These are phyloP conservation scores for Solanum neorickii DNA, from an alignment of 257 asterid species.

Conservation along the genomic window DNA sequence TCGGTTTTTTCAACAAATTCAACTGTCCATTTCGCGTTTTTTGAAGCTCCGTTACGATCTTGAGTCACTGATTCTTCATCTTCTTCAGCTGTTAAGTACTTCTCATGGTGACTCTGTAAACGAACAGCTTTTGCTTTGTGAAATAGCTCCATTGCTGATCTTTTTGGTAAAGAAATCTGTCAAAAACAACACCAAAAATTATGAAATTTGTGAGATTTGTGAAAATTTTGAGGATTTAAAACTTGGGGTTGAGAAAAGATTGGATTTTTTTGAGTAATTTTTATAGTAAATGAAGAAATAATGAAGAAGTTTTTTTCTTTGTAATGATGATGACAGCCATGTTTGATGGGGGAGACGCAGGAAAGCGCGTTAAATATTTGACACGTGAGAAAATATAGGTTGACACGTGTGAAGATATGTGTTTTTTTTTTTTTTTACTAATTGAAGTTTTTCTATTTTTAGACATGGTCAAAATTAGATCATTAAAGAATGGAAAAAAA, in stretches of 20 bases:
- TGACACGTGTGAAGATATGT: neutral
- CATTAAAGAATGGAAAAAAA: neutral
- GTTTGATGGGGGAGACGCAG: neutral
- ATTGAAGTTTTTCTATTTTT: neutral
- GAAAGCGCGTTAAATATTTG: neutral
- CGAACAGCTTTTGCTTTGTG: constrained; percentile 28
- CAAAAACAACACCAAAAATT: too few relatives aligned
- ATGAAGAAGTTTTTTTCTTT: neutral
- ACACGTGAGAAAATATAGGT: neutral
- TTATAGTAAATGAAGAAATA: neutral
- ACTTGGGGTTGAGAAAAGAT: neutral
- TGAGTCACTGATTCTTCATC: constrained; percentile 31
- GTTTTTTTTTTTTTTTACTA: too few relatives aligned
- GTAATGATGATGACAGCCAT: neutral
- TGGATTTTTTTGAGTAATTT: neutral
- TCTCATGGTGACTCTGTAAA: constrained; percentile 14
- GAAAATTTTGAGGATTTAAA: neutral
- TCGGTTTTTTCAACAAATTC: constrained; percentile 16
- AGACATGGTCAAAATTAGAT: neutral
- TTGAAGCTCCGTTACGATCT: constrained; percentile 23
- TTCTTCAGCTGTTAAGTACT: constrained; percentile 31
- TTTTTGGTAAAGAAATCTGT: constrained; percentile 4
- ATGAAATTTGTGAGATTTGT: neutral
- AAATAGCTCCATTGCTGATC: constrained; percentile 26
- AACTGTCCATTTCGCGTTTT: constrained; percentile 23